Conservation (phyloP, 2,329 filamentous ascomycete species). For the Amphichorda felina region DNA sequence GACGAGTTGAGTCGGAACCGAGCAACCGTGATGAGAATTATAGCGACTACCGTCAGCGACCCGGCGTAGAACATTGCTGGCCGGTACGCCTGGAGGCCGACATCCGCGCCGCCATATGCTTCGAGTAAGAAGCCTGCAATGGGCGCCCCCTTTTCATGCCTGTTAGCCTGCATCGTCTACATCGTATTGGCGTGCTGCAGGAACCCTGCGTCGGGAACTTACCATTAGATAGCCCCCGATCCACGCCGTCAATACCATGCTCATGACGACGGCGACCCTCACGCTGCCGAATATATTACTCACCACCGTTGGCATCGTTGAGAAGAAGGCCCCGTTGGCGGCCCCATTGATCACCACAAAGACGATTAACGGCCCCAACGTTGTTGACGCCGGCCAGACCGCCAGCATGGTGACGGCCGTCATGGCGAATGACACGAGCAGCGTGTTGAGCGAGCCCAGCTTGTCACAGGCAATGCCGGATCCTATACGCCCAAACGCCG, state of each 20-base stretch:
- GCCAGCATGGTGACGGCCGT: conserved; percentile 46
- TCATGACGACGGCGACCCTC: conserved; percentile 43
- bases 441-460: conserved; percentile 42
- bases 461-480: conserved; percentile 41
- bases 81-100: conserved; percentile 38
- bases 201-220: no score
- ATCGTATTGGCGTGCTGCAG: not conserved
- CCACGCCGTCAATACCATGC: conserved; percentile 51
- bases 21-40: conserved; percentile 26
- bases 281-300: conserved; percentile 45
- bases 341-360: conserved; percentile 50
- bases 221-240: conserved; percentile 48
- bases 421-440: conserved; percentile 36
- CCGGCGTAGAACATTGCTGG: conserved; percentile 53
- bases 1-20: conserved; percentile 28
- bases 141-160: conserved; percentile 30
- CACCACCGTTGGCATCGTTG: conserved; percentile 50
- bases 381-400: conserved; percentile 47
- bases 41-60: conserved; percentile 32
- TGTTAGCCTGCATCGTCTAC: conserved; percentile 3
- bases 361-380: conserved; percentile 36
- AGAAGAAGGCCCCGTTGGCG: conserved; percentile 52
- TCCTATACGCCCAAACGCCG: conserved; percentile 42
- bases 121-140: conserved; percentile 49
- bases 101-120: conserved; percentile 37